These are phyloP conservation scores for Pulveroboletus sp. DNA, from an alignment of 1,284 basidiomycete genomes.

Conservation along the genomic window DNA sequence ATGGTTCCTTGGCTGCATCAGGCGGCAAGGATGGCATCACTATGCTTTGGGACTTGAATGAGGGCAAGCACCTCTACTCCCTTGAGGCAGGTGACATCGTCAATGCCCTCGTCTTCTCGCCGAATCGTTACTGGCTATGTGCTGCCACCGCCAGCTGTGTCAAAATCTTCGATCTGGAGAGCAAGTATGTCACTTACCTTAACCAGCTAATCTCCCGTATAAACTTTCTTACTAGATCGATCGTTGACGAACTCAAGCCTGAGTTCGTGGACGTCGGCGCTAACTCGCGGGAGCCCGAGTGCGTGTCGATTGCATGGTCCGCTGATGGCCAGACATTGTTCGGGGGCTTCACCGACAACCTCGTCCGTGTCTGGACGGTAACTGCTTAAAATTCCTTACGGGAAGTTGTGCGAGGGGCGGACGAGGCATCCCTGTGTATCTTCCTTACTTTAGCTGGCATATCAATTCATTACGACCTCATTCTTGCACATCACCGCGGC, in stretches of 20 bases:
- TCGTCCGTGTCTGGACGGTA: slow-evolving; percentile 91
- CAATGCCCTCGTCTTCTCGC: slow-evolving; percentile 99
- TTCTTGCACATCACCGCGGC: neutral
- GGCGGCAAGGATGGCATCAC: slow-evolving; percentile 99
- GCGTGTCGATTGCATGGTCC: slow-evolving; percentile 98
- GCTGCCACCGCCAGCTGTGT: slow-evolving; percentile 97
- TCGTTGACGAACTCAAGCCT: slow-evolving; percentile 98
- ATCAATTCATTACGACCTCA: slow-evolving; percentile 24
- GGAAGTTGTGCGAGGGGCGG: slow-evolving; percentile 34
- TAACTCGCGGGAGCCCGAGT: slow-evolving; percentile 88
- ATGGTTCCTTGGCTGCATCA: slow-evolving; percentile 98
- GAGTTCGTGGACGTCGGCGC: slow-evolving; percentile 82
- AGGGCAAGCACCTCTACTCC: slow-evolving; percentile 99
- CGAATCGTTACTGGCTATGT: slow-evolving; percentile 99
- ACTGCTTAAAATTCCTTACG: slow-evolving; percentile 56
- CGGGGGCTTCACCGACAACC: slow-evolving; percentile 92
- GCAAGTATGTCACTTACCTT: slow-evolving; percentile 69
- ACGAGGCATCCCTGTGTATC: slow-evolving; percentile 21
- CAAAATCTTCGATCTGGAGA: slow-evolving; percentile 99
- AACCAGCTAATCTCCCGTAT: neutral
- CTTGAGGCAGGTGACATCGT: slow-evolving; percentile 98
- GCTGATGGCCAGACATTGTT: slow-evolving; percentile 97
- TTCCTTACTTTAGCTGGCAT: slow-evolving; percentile 28
- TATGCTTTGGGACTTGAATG: slow-evolving; percentile 99
- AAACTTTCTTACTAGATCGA: slow-evolving; percentile 62